These are phyloP conservation scores for Naganishia liquefaciens DNA, from an alignment of 1,284 basidiomycete genomes.

Conservation along the genomic window DNA sequence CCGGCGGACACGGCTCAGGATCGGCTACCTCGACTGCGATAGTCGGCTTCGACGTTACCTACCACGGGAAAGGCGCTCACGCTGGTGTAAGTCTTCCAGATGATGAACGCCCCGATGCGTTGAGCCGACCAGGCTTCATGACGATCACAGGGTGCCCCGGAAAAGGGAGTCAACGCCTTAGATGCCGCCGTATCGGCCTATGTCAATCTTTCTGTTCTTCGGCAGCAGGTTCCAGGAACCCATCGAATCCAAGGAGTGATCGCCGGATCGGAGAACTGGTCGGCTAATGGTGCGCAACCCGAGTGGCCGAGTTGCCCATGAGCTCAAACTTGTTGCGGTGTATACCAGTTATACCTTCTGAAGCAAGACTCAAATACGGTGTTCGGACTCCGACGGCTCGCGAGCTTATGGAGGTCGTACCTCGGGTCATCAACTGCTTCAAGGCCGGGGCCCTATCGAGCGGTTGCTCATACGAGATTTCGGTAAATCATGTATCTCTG, in stretches of 20 bases:
- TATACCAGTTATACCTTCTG: slow-evolving; percentile 48
- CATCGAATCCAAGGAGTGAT: slow-evolving; percentile 54
- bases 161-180: slow-evolving; percentile 56
- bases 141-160: slow-evolving; percentile 38
- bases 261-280: slow-evolving; percentile 47
- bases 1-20: slow-evolving; percentile 29
- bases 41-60: slow-evolving; percentile 40
- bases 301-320: neutral
- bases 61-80: slow-evolving; percentile 41
- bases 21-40: slow-evolving; percentile 27
- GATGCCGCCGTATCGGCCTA: slow-evolving; percentile 57
- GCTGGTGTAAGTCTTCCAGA: slow-evolving; percentile 33
- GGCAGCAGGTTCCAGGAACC: slow-evolving; percentile 53
- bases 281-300: slow-evolving; percentile 35
- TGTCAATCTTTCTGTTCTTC: slow-evolving; percentile 53
- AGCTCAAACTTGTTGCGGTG: neutral
- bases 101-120: too few relatives aligned
- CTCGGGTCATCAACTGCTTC: slow-evolving; percentile 49
- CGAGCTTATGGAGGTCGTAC: slow-evolving; percentile 39
- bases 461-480: slow-evolving; percentile 43
- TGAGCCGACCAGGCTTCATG: neutral
- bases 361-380: slow-evolving; percentile 45
- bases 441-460: slow-evolving; percentile 50
- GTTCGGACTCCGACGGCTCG: slow-evolving; percentile 46
- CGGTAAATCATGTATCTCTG: slow-evolving; percentile 36